A percentile compares a stretch with the other conserved stretches of the same genome.
phyloP scores from a whole-genome alignment of 495 filamentous ascomycete genomes.

The Cercophora newfieldiana region DNA sequence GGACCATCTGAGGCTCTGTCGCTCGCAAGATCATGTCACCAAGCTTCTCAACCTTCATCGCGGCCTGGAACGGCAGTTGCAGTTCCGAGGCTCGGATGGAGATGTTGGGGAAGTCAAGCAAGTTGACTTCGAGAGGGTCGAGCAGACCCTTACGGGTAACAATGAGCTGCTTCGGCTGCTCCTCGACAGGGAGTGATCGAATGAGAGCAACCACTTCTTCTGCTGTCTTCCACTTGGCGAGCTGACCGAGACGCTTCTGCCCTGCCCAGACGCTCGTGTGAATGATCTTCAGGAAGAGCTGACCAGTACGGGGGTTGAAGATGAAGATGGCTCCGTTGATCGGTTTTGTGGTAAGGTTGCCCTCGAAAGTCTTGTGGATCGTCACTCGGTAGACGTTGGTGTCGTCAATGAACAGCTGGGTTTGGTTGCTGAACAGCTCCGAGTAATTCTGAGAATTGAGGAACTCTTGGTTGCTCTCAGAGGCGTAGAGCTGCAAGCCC shows the following conservation, averaged over 20 bases:
- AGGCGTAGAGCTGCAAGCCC: conserved; percentile 96
- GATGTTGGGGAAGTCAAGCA: conserved; percentile 99
- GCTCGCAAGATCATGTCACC: conserved; percentile 99
- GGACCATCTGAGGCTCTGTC: conserved; percentile 98
- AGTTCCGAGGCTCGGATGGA: conserved; percentile 97
- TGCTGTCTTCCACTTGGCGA: conserved; percentile 99
- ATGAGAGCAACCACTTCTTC: conserved; percentile 99
- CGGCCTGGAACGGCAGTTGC: conserved; percentile 97
- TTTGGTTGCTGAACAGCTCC: conserved; percentile 98
- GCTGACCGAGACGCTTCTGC: conserved; percentile 96
- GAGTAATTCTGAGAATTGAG: conserved; percentile 99
- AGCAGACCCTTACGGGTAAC: conserved; percentile 96
- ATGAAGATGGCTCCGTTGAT: conserved; percentile 99
- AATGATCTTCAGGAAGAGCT: conserved; percentile 99
- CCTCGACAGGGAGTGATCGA: conserved; percentile 93
- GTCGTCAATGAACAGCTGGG: conserved; percentile 98
- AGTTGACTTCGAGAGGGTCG: conserved; percentile 95
- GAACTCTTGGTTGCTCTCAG: conserved; percentile 99
- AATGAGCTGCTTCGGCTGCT: conserved; percentile 98
- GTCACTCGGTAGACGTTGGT: conserved; percentile 99
- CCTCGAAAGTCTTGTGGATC: conserved; percentile 99
- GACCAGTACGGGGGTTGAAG: conserved; percentile 97
- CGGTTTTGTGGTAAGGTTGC: conserved; percentile 98
- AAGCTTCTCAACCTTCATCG: conserved; percentile 99
- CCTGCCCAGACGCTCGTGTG: conserved; percentile 99